Percentiles rank a stretch among this genome's conserved stretches.
Evolutionary conservation across 2,329 filamentous ascomycete genomes (phyloP).

Genomic region (Pyrenophora graminea): DNA sequence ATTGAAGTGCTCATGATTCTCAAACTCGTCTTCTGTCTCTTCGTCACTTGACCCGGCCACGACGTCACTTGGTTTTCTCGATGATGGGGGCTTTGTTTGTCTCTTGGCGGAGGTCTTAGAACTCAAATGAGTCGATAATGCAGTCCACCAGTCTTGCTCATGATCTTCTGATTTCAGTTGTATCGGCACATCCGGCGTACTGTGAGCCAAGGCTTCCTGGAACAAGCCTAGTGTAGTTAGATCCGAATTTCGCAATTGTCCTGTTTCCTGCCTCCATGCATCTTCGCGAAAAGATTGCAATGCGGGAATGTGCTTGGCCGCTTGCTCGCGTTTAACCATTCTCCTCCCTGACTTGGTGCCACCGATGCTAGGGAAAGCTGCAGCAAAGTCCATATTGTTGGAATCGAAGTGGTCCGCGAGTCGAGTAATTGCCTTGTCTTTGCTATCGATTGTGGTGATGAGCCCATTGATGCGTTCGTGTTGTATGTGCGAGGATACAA

Average conservation of each 20-base stretch:
- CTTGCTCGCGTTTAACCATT: conserved; percentile 54
- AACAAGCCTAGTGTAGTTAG: conserved; percentile 40
- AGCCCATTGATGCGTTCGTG: conserved; percentile 55
- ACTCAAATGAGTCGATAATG: conserved; percentile 16
- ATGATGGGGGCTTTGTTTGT: conserved; percentile 10
- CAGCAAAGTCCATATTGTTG: conserved; percentile 59
- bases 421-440: conserved; percentile 63
- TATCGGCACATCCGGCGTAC: conserved; percentile 31
- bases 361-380: conserved; percentile 60
- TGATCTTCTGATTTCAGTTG: conserved; percentile 24
- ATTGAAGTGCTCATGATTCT: conserved; percentile 41
- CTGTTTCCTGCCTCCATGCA: conserved; percentile 48
- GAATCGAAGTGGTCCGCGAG: conserved; percentile 63
- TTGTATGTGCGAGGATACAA: conserved; percentile 54
- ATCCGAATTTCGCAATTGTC: conserved; percentile 25
- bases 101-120: conserved; percentile 15
- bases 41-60: conserved; percentile 27
- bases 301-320: conserved; percentile 60
- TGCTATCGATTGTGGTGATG: conserved; percentile 57
- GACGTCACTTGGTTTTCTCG: conserved; percentile 5
- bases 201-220: conserved; percentile 39
- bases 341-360: conserved; percentile 53
- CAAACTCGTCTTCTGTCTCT: conserved; percentile 45
- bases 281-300: conserved; percentile 58
- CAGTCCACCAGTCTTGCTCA: conserved; percentile 29